Evolutionary conservation across 2,329 filamentous ascomycete species (phyloP), one percentile per base, ranked within the genome.

Genomic region (Neofusicoccum ribis): DNA sequence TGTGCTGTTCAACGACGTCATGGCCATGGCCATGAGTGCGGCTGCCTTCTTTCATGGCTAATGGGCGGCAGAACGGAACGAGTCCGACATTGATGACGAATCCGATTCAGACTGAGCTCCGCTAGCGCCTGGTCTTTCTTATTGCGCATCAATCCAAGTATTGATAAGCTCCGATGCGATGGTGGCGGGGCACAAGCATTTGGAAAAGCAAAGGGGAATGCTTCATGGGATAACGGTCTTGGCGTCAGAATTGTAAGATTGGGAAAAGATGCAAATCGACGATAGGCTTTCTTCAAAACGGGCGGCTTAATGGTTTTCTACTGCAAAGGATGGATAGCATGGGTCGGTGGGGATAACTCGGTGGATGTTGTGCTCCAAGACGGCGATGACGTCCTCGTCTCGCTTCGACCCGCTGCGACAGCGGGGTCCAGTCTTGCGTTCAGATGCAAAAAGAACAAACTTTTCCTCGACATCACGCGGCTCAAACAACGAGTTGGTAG

Each of bases 51-150:
- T n/a, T 17, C 37, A 5, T 15, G 4, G 49, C 49, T 63, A 23
- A 54, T 36, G 17, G 8, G 14, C 14, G 12, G 47, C 68, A 82
- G 81, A 83, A 72, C 80, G 80, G 7, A 77, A 82, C 47, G 69
- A 80, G 23, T 77, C 78, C 0, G 80, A 83, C 27, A 82, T 80
- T 58, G 76, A 79, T 58, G 76, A 79, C 51, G 76, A 74, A 9
- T 60, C 44, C 39, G 80, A 82, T 51, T 82, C 80, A 8, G 80
- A 82, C 63, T 82, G 67, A 73, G 63, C 27, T 23, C 41, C 27
- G 9, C 11, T 23, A 8, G 4, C n/a, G 43, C 23, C 15, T 3
- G n/a, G 12, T n/a, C 15, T 11, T 9, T 2, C 31, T 37, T 9
- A n/a, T 47, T 12, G n/a, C 41, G 20, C 17, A 7, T 12, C 1